Evolutionary conservation across 2,329 filamentous ascomycete species (phyloP).

Genomic region (Ceratocystis smalleyi): DNA sequence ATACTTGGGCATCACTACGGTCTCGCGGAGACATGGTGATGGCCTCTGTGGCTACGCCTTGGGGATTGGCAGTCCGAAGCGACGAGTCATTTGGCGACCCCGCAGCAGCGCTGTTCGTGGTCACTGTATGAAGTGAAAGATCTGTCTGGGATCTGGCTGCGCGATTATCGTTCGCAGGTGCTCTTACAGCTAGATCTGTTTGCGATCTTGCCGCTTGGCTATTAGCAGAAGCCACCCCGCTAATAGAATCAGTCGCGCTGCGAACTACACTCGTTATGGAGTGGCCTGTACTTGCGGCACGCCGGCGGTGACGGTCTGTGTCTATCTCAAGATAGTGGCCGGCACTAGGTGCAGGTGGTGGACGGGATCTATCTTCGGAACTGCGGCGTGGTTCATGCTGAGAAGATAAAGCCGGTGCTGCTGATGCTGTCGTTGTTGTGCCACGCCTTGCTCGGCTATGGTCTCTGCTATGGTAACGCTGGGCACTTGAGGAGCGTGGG

Average conservation of each 20-base stretch:
- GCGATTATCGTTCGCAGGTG: not conserved
- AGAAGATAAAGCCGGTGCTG: too few relatives aligned
- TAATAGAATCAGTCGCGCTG: constrained; percentile 36
- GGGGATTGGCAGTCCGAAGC: not conserved
- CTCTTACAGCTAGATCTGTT: constrained; percentile 41
- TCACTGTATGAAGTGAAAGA: not conserved
- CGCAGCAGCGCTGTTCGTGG: not conserved
- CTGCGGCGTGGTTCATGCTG: constrained; percentile 25
- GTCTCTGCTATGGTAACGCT: constrained; percentile 15
- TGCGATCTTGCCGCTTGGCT: constrained; percentile 45
- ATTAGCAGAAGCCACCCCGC: constrained; percentile 28
- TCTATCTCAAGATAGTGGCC: constrained; percentile 27
- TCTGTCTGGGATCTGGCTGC: not conserved
- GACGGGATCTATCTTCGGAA: constrained; percentile 36
- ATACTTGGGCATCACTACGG: not conserved
- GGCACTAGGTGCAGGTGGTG: constrained; percentile 33
- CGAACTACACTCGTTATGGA: constrained; percentile 22
- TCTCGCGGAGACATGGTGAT: not conserved
- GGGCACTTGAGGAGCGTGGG: constrained; percentile 22
- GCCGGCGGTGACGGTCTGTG: constrained; percentile 31
- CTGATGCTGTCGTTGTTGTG: not conserved
- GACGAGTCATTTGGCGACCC: not conserved
- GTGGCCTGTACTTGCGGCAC: constrained; percentile 35
- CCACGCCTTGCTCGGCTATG: constrained; percentile 16
- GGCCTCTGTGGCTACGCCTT: not conserved